Evolutionary conservation across 2,329 filamentous ascomycete species (phyloP).

Genomic region (Alternaria dauci): DNA sequence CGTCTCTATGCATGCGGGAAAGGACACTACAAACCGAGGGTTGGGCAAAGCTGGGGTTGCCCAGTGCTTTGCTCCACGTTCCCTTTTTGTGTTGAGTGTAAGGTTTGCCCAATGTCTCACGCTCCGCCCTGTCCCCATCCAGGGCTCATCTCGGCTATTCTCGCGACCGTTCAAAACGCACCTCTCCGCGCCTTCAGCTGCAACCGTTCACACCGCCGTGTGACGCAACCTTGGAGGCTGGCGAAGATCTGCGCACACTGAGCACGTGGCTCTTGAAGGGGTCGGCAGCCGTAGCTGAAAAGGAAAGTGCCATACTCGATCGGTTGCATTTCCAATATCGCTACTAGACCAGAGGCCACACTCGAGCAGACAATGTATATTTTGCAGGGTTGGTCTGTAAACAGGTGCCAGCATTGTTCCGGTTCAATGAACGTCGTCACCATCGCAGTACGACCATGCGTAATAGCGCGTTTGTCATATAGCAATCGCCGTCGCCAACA

Average conservation of each 20-base stretch:
- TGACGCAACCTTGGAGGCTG: conserved; percentile 21
- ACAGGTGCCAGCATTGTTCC: background rate
- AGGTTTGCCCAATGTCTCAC: conserved; percentile 22
- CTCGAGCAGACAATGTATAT: background rate
- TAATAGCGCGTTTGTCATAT: conserved; percentile 7
- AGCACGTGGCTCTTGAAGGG: conserved; percentile 7
- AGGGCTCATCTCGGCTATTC: conserved; percentile 40
- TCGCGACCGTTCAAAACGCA: conserved; percentile 25
- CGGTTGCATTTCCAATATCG: conserved; percentile 15
- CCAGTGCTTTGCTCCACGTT: conserved; percentile 14
- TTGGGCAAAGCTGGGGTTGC: conserved; percentile 17
- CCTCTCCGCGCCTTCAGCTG: conserved; percentile 28
- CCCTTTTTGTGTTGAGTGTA: conserved; percentile 22
- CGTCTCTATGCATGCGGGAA: conserved; percentile 1
- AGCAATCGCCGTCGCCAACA: background rate
- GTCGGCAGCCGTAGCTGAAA: conserved; percentile 9
- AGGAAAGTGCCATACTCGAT: conserved; percentile 16
- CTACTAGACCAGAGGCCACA: background rate
- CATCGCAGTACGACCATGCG: background rate
- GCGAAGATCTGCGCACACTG: conserved; percentile 13
- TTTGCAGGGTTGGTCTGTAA: background rate
- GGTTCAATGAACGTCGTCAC: conserved; percentile 3
- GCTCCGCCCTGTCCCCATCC: conserved; percentile 20
- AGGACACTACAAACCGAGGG: conserved; percentile 10
- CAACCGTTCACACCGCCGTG: conserved; percentile 27